phyloP scores from a whole-genome alignment of 768 basidiomycete genomes.

The Cytidiella melzeri region DNA sequence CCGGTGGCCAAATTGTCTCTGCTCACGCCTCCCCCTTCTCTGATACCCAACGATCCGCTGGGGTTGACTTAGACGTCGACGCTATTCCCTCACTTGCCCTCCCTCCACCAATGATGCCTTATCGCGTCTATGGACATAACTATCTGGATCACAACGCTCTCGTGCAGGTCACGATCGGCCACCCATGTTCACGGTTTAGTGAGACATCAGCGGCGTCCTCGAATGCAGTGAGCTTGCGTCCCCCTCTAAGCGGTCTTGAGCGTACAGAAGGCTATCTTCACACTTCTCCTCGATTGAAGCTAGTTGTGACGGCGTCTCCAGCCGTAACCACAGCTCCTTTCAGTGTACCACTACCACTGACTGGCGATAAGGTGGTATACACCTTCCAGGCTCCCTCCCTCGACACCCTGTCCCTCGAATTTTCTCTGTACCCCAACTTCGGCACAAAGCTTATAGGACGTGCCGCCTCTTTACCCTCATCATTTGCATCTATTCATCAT shows the following conservation, averaged over 20 bases:
- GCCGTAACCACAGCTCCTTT: slow-evolving; percentile 85
- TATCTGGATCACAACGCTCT: slow-evolving; percentile 83
- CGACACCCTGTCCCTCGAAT: slow-evolving; percentile 72
- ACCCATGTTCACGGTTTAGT: slow-evolving; percentile 37
- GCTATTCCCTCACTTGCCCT: slow-evolving; percentile 91
- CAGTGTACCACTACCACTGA: slow-evolving; percentile 80
- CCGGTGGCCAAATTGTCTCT: slow-evolving; percentile 18
- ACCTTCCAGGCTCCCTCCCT: slow-evolving; percentile 81
- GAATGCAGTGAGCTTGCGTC: slow-evolving; percentile 59
- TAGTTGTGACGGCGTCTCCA: slow-evolving; percentile 89
- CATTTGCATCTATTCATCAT: slow-evolving; percentile 54
- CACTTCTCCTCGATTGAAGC: slow-evolving; percentile 79
- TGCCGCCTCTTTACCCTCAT: slow-evolving; percentile 75
- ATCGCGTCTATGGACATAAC: slow-evolving; percentile 95
- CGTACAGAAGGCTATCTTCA: slow-evolving; percentile 62
- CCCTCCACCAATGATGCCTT: slow-evolving; percentile 97
- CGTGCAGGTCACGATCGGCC: slow-evolving; percentile 82
- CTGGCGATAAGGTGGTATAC: slow-evolving; percentile 65
- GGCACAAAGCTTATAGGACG: slow-evolving; percentile 95
- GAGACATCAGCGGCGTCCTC: slow-evolving; percentile 29
- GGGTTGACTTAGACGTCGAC: slow-evolving; percentile 70
- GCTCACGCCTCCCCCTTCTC: slow-evolving; percentile 19
- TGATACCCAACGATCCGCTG: slow-evolving; percentile 19
- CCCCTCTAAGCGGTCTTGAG: slow-evolving; percentile 65
- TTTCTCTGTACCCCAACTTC: slow-evolving; percentile 95